Base-by-base conservation (phyloP, 345 rosid genomes). In the Gossypium thurberi region DNA sequence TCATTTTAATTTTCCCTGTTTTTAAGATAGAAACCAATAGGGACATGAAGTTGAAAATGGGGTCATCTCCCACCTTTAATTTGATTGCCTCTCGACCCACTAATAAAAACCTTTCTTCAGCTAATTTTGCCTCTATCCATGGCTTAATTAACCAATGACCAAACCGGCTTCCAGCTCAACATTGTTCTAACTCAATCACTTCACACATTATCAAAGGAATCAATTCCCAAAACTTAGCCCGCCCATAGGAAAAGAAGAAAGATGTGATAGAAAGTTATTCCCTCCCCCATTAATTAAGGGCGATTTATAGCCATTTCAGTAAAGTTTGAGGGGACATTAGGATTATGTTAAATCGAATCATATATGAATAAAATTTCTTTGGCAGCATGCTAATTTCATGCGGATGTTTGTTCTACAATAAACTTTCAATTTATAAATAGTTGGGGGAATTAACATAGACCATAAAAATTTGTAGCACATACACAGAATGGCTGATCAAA, bases 21-120 rank as follows among this genome's bases (percentile, higher is more conserved):
- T 28, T 28, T 28, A 28, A 28, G 37, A 28, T 28, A 28, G 5
- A 28, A 28, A 28, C 37, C 10, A 48, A 51, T 14, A 25, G 44
- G 58, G 15, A 48, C 18, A 14, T 28, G 3, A 14, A 4, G 23
- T 69, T 9, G 8, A 51, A 26, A 0, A 40, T 37, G 62, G 42
- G 74, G 74, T 70, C 74, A 70, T 55, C 52, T 18, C 21, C 64
- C 33, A 55, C 64, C 33, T n/a, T n/a, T 55, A 18, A 52, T 23
- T 70, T 70, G 48, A 11, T 55, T 33, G 59, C 48, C 28, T 70
- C 46, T 70, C 8, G 12, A 8, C 8, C 13, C 50, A 66, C 56
- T 23, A 13, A 15, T 28, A 48, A 15, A 48, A 15, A 2, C 26
- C 37, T 3, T 20, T 21, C 40, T 20, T 48, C 71, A 37, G 64